Conservation (phyloP, 2,329 filamentous ascomycete genomes). For the Immersiporthe knoxdaviesiana region DNA sequence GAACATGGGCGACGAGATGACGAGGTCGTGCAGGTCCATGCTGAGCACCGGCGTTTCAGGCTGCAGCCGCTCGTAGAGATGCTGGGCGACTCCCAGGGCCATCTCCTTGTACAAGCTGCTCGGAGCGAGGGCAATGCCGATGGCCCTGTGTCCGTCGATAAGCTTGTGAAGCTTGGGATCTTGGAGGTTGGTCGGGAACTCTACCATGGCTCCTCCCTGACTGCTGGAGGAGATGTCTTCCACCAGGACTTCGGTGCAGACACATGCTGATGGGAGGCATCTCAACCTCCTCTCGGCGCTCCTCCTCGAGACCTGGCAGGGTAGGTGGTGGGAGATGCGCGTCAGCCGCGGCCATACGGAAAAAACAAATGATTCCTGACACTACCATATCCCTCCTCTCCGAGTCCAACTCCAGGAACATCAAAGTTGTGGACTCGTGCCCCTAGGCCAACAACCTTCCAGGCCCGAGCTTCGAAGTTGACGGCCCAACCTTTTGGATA, state of each 20-base stretch:
- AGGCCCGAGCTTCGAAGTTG: not conserved
- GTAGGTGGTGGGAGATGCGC: not conserved
- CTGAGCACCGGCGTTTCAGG: not conserved
- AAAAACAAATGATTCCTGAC: not conserved
- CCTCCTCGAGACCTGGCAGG: not conserved
- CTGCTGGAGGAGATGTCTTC: not conserved
- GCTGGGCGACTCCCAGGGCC: conserved; percentile 58
- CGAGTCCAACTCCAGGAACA: not conserved
- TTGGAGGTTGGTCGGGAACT: conserved; percentile 42
- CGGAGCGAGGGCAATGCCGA: conserved; percentile 58
- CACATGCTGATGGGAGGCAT: conserved; percentile 29
- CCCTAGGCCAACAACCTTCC: not conserved
- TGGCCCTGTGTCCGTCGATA: conserved; percentile 61
- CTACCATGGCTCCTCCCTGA: conserved; percentile 2
- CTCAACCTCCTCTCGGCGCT: not conserved
- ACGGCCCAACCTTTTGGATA: not conserved
- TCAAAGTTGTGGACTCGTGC: not conserved
- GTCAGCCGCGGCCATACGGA: not conserved
- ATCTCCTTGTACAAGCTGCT: conserved; percentile 57
- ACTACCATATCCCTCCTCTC: not conserved
- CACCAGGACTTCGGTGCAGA: not conserved
- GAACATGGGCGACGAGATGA: not conserved
- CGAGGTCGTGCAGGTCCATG: not conserved
- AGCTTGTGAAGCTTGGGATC: conserved; percentile 57
- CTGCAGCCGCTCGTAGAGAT: conserved; percentile 34